A percentile compares a stretch with the other conserved stretches of the same genome.
Conservation (phyloP, 257 asterid genomes). For the Solanum sitiens region DNA sequence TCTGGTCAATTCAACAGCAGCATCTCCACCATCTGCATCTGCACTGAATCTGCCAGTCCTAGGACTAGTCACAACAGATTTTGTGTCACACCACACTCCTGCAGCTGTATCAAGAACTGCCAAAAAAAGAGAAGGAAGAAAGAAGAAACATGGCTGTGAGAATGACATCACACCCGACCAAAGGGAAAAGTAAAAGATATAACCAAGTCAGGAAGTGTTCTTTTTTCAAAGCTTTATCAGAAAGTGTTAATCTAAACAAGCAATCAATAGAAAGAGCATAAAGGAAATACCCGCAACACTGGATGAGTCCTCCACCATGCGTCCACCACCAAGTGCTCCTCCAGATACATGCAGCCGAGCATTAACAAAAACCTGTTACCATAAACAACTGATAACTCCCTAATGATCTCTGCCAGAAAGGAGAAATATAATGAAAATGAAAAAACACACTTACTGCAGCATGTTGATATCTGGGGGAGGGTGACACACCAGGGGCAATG, state of each 20-base stretch:
- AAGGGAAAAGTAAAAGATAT: neutral
- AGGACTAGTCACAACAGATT: conserved; percentile 92
- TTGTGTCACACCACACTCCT: conserved; percentile 99
- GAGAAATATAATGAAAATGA: neutral
- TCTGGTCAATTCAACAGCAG: conserved; percentile 94
- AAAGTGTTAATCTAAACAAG: neutral
- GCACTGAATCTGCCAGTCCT: conserved; percentile 97
- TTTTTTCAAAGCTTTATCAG: neutral
- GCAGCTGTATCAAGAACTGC: conserved; percentile 98
- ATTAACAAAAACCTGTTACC: conserved; percentile 81
- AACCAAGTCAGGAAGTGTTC: neutral
- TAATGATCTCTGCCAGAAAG: neutral
- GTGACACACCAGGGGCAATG: conserved; percentile 99
- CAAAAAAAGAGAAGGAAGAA: conserved; percentile 4
- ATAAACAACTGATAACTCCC: conserved; percentile 1
- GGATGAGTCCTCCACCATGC: conserved; percentile 99
- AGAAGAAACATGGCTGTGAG: neutral
- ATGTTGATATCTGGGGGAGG: conserved; percentile 98
- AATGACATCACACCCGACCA: neutral
- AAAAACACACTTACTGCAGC: conserved; percentile 66
- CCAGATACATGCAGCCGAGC: conserved; percentile 99
- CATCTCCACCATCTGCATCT: conserved; percentile 99
- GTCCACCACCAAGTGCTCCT: conserved; percentile 99
- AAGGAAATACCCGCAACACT: conserved; percentile 74
- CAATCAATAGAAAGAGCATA: neutral